Percentiles rank a stretch among this genome's conserved stretches.
phyloP scores from a whole-genome alignment of 371 early-diverging fungal genomes.

The Haplosporangium sp. region DNA sequence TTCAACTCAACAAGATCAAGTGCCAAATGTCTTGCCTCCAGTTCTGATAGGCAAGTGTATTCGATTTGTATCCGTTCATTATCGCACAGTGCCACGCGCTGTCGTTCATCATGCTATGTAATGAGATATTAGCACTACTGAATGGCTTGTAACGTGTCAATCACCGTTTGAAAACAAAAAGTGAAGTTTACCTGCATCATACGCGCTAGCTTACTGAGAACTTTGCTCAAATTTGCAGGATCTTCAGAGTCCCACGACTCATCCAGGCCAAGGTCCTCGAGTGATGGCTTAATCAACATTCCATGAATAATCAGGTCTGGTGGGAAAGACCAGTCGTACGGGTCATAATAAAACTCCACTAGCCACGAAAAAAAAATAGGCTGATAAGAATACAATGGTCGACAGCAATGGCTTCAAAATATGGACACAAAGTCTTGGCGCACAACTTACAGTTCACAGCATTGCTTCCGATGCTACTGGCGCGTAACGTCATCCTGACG shows the following conservation, averaged over 20 bases:
- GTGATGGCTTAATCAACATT: slow-evolving; percentile 18
- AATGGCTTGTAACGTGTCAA: not conserved
- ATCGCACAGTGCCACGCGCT: slow-evolving; percentile 33
- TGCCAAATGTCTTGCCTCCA: slow-evolving; percentile 13
- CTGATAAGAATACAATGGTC: not conserved
- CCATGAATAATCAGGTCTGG: slow-evolving; percentile 49
- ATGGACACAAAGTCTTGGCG: not conserved
- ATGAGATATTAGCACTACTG: not conserved
- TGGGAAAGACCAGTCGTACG: slow-evolving; percentile 52
- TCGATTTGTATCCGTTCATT: slow-evolving; percentile 54
- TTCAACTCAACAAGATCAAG: not conserved
- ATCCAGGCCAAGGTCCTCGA: slow-evolving; percentile 43
- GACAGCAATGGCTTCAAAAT: not conserved
- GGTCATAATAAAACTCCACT: slow-evolving; percentile 49
- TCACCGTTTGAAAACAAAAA: not conserved
- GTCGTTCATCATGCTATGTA: slow-evolving; percentile 41
- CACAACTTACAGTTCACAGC: slow-evolving; percentile 34
- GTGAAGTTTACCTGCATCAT: slow-evolving; percentile 37
- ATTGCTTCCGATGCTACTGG: slow-evolving; percentile 44
- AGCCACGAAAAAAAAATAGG: not conserved
- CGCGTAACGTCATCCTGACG: slow-evolving; percentile 36
- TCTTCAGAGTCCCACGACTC: slow-evolving; percentile 40
- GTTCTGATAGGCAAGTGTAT: slow-evolving; percentile 37
- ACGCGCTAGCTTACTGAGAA: slow-evolving; percentile 31
- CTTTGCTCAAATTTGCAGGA: slow-evolving; percentile 37